phyloP scores from a whole-genome alignment of 2,329 filamentous ascomycete genomes.

The Nigrospora sphaerica region DNA sequence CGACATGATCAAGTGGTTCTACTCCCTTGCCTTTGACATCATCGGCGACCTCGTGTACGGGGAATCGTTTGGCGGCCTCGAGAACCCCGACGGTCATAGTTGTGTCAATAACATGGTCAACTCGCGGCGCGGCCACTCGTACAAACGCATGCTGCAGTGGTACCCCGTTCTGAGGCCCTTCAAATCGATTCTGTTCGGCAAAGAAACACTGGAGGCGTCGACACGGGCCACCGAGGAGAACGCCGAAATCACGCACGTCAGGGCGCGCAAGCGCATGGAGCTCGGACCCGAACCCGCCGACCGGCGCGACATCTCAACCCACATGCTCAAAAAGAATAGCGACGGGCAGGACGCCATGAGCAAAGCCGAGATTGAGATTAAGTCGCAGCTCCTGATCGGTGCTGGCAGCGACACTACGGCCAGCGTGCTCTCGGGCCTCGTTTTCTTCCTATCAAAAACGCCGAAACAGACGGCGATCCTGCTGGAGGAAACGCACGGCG shows the following conservation, averaged over 20 bases:
- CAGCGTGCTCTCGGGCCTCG: constrained; percentile 31
- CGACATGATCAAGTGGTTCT: constrained; percentile 7
- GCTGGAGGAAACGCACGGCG: constrained; percentile 11
- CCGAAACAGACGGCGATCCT: constrained; percentile 20
- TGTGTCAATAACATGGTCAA: constrained; percentile 24
- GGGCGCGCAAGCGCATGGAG: background rate
- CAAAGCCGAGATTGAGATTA: too few relatives aligned
- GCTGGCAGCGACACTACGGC: constrained; percentile 46
- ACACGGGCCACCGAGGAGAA: background rate
- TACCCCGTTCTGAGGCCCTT: background rate
- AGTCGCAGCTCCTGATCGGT: constrained; percentile 22
- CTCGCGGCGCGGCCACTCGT: background rate
- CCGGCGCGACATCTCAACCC: background rate
- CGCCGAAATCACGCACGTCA: background rate
- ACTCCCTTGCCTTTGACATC: constrained; percentile 11
- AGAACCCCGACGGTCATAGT: constrained; percentile 22
- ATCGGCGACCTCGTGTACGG: background rate
- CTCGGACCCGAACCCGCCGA: background rate
- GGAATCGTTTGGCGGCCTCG: constrained; percentile 26
- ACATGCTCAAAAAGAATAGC: background rate
- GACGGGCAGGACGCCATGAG: too few relatives aligned
- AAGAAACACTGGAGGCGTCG: background rate
- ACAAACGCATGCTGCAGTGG: too few relatives aligned
- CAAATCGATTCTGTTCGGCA: background rate
- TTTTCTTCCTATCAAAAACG: constrained; percentile 31